These are phyloP conservation scores for Aspergillus jensenii DNA, from an alignment of 2,329 filamentous ascomycete genomes.

Conservation along the genomic window DNA sequence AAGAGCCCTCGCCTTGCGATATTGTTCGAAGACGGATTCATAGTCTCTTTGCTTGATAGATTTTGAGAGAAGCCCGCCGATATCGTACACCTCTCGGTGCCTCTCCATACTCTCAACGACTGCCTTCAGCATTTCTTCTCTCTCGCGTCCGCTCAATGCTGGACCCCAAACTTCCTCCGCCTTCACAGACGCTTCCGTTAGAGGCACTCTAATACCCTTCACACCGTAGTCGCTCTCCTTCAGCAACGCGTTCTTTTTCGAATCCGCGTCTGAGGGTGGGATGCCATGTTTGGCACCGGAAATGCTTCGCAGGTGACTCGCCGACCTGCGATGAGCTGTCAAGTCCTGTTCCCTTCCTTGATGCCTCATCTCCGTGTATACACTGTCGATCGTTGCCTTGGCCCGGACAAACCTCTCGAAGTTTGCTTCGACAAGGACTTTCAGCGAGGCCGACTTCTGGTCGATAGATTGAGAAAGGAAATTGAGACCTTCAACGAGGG, in stretches of 20 bases:
- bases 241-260: slow-evolving; percentile 83
- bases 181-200: slow-evolving; percentile 88
- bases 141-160: slow-evolving; percentile 84
- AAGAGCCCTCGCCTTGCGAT: slow-evolving; percentile 76
- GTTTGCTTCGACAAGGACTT: slow-evolving; percentile 94
- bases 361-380: slow-evolving; percentile 90
- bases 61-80: slow-evolving; percentile 74
- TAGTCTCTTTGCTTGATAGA: slow-evolving; percentile 90
- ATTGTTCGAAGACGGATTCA: slow-evolving; percentile 82
- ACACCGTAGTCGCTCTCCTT: slow-evolving; percentile 94
- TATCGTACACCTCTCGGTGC: slow-evolving; percentile 78
- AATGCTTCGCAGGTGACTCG: slow-evolving; percentile 59
- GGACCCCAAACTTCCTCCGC: slow-evolving; percentile 98
- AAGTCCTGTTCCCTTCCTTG: slow-evolving; percentile 60
- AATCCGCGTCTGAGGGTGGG: slow-evolving; percentile 49
- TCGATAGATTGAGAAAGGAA: slow-evolving; percentile 89
- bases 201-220: slow-evolving; percentile 79
- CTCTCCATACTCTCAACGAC: slow-evolving; percentile 74
- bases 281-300: slow-evolving; percentile 43
- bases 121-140: slow-evolving; percentile 80
- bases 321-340: slow-evolving; percentile 62
- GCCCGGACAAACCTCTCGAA: slow-evolving; percentile 97
- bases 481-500: slow-evolving; percentile 77
- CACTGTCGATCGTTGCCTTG: slow-evolving; percentile 97
- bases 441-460: slow-evolving; percentile 94